A percentile compares a stretch with the other conserved stretches of the same genome.
These are phyloP conservation scores for Pistacia integerrima DNA, from an alignment of 345 rosid species.

Conservation along the genomic window DNA sequence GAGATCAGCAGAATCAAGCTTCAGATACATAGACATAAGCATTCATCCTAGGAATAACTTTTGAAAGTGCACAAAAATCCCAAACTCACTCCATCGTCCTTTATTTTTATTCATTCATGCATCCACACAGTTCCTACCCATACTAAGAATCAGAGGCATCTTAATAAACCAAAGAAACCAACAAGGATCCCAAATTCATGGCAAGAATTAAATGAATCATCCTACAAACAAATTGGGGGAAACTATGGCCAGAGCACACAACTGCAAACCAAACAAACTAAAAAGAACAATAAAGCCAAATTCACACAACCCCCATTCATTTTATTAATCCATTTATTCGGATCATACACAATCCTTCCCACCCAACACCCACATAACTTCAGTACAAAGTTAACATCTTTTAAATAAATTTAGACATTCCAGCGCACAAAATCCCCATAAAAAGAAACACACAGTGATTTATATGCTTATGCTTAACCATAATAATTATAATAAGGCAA, in stretches of 20 bases:
- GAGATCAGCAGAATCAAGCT: not conserved
- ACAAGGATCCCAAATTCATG: not conserved
- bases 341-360: not conserved
- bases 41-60: not conserved
- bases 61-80: not conserved
- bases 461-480: not conserved
- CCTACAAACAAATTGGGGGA: not conserved
- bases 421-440: not conserved
- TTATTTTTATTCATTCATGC: not conserved
- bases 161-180: not conserved
- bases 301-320: conserved; percentile 8
- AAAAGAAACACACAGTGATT: not conserved
- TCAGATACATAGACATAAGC: not conserved
- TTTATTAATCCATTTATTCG: conserved; percentile 10
- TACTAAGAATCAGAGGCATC: not conserved
- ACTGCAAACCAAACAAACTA: not conserved
- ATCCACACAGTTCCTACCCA: not conserved
- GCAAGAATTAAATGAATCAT: not conserved
- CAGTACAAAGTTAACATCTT: conserved; percentile 7
- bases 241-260: not conserved
- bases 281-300: not conserved
- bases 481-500: not conserved
- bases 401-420: not conserved
- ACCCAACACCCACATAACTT: conserved; percentile 5
- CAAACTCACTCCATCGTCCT: not conserved